A percentile compares a stretch with the other conserved stretches of the same genome.
Evolutionary conservation across 495 filamentous ascomycete genomes (phyloP).

Genomic region (Penicillium lividum): DNA sequence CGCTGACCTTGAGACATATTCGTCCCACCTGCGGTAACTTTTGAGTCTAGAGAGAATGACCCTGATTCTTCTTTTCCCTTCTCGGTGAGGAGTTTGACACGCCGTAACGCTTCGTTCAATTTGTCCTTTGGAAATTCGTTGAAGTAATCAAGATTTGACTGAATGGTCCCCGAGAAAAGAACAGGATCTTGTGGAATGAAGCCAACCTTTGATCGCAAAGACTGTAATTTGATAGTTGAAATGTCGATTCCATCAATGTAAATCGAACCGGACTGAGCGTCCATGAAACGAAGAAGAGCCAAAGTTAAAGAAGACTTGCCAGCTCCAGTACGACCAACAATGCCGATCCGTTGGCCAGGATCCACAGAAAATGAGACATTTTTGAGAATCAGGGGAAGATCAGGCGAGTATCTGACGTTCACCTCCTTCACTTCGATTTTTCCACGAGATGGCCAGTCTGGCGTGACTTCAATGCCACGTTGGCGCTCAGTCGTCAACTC

Average conservation of each 20-base stretch:
- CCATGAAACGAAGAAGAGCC: slow-evolving; percentile 1
- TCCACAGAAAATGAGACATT: background rate
- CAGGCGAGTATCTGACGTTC: background rate
- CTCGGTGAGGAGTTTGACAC: background rate
- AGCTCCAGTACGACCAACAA: slow-evolving; percentile 6
- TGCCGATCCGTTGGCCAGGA: background rate
- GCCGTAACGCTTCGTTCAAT: background rate
- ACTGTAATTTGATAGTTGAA: background rate
- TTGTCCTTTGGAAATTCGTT: background rate
- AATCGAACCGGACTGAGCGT: background rate
- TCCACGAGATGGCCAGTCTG: background rate
- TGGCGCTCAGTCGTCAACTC: background rate
- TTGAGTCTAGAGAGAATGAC: background rate
- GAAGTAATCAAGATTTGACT: slow-evolving; percentile 4
- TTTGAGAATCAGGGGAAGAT: slow-evolving; percentile 1
- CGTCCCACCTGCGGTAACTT: background rate
- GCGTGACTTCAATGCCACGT: background rate
- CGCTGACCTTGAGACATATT: slow-evolving; percentile 2
- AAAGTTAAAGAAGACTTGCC: slow-evolving; percentile 4
- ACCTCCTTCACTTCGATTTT: background rate
- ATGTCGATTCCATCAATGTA: slow-evolving; percentile 2
- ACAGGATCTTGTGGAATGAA: slow-evolving; percentile 6
- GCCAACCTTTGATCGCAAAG: background rate
- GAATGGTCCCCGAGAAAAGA: background rate
- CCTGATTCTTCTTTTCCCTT: background rate